Evolutionary conservation across 2,329 filamentous ascomycete species (phyloP).

Genomic region (Achaetomium macrosporum): DNA sequence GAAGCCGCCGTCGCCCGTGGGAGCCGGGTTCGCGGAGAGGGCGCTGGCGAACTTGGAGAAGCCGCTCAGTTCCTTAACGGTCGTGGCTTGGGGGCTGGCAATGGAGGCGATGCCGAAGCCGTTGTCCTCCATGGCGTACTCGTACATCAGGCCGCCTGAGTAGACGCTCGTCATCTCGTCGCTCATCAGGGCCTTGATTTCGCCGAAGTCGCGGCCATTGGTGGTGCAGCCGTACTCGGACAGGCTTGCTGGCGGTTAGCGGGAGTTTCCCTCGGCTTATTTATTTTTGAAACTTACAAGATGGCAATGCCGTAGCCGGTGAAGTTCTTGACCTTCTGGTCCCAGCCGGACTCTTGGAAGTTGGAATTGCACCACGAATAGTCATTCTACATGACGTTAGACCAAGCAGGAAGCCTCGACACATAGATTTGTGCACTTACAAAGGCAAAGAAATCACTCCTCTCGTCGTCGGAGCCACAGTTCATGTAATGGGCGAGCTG

Average conservation of each 20-base stretch:
- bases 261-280: neutral
- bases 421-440: slow-evolving; percentile 24
- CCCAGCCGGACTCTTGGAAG: slow-evolving; percentile 70
- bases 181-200: slow-evolving; percentile 74
- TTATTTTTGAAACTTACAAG: slow-evolving; percentile 49
- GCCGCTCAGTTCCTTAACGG: slow-evolving; percentile 54
- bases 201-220: slow-evolving; percentile 74
- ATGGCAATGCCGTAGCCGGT: slow-evolving; percentile 80
- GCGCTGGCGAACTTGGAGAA: slow-evolving; percentile 51
- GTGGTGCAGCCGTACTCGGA: slow-evolving; percentile 90
- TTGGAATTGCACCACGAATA: slow-evolving; percentile 79
- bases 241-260: slow-evolving; percentile 42
- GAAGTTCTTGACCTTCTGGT: slow-evolving; percentile 83
- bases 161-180: slow-evolving; percentile 81
- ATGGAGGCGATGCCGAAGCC: slow-evolving; percentile 75
- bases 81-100: slow-evolving; percentile 34
- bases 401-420: neutral
- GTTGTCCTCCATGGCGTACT: slow-evolving; percentile 78
- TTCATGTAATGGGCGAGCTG: slow-evolving; percentile 91
- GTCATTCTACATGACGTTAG: slow-evolving; percentile 53
- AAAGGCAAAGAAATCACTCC: slow-evolving; percentile 84
- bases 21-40: slow-evolving; percentile 44
- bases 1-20: slow-evolving; percentile 46
- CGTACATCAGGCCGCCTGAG: slow-evolving; percentile 93
- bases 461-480: slow-evolving; percentile 76